Percentiles rank a stretch among this genome's conserved stretches.
phyloP scores from a whole-genome alignment of 345 rosid species.

The Dipteronia sinensis region DNA sequence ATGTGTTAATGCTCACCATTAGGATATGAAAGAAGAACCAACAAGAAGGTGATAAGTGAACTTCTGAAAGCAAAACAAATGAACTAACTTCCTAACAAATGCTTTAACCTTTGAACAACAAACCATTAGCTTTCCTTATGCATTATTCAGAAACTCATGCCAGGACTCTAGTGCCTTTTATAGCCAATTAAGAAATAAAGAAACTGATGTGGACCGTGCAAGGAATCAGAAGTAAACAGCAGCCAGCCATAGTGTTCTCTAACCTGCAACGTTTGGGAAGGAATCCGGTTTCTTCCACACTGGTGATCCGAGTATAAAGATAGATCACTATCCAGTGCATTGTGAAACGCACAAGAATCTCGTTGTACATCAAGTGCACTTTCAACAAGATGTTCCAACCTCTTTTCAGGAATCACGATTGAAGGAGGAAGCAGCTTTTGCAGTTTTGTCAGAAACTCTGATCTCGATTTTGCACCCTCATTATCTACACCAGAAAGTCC shows the following conservation, averaged over 20 bases:
- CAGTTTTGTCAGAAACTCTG: constrained; percentile 55
- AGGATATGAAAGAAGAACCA: not conserved
- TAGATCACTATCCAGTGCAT: constrained; percentile 56
- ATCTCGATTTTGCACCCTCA: constrained; percentile 40
- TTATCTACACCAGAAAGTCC: constrained; percentile 31
- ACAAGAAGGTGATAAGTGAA: not conserved
- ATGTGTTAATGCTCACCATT: not conserved
- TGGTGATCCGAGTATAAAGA: constrained; percentile 67
- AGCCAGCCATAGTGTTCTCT: constrained; percentile 24
- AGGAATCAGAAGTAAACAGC: constrained; percentile 17
- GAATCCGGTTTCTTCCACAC: constrained; percentile 67
- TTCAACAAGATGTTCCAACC: constrained; percentile 76
- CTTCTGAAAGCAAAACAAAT: not conserved
- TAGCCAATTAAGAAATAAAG: constrained; percentile 11
- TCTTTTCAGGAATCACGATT: constrained; percentile 60
- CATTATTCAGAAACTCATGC: not conserved
- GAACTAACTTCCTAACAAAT: not conserved
- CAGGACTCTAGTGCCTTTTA: not conserved
- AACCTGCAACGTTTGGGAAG: constrained; percentile 72
- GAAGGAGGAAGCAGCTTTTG: constrained; percentile 68
- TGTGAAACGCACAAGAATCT: constrained; percentile 66
- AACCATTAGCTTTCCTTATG: not conserved
- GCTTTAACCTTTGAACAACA: not conserved
- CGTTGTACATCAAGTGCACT: constrained; percentile 59
- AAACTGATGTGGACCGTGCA: constrained; percentile 1